Percentiles rank a stretch among this genome's conserved stretches.
Conservation (phyloP, 192 early-diverging fungal genomes). For the Rhizoclosmatium globosum region DNA sequence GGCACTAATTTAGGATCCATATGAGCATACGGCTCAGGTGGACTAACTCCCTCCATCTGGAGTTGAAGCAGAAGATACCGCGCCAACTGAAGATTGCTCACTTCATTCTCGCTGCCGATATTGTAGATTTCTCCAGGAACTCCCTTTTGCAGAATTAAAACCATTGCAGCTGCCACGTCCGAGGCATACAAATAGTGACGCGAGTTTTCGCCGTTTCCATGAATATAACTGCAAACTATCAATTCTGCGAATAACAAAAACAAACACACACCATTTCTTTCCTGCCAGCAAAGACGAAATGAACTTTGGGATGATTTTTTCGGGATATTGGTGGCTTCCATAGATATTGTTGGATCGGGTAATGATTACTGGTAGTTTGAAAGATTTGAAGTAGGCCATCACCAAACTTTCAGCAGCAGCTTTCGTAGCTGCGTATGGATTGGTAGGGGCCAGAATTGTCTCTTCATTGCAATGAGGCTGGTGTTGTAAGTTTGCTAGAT, state of each 20-base stretch:
- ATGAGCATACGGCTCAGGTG: neutral
- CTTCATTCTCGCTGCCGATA: constrained; percentile 75
- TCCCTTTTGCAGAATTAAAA: constrained; percentile 72
- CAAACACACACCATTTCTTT: constrained; percentile 56
- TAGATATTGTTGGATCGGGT: constrained; percentile 84
- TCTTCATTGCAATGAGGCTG: constrained; percentile 73
- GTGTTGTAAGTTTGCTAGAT: neutral
- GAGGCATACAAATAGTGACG: constrained; percentile 78
- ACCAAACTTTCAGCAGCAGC: constrained; percentile 84
- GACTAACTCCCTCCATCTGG: constrained; percentile 11
- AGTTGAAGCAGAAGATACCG: constrained; percentile 63
- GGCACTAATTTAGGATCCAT: neutral
- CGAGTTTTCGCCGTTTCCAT: constrained; percentile 77
- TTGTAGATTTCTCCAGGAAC: constrained; percentile 80
- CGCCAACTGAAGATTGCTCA: constrained; percentile 74
- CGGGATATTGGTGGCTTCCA: constrained; percentile 83
- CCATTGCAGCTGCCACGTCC: constrained; percentile 75
- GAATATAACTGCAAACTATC: constrained; percentile 60
- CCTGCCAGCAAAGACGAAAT: constrained; percentile 67
- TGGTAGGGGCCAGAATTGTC: constrained; percentile 71
- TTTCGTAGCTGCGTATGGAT: constrained; percentile 88
- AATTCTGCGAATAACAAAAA: neutral
- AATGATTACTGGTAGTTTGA: constrained; percentile 79
- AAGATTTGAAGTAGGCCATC: constrained; percentile 79
- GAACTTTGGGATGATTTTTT: constrained; percentile 88